Percentiles rank a stretch among this genome's conserved stretches.
Conservation (phyloP, 495 filamentous ascomycete species). For the Penicillium turbatum region DNA sequence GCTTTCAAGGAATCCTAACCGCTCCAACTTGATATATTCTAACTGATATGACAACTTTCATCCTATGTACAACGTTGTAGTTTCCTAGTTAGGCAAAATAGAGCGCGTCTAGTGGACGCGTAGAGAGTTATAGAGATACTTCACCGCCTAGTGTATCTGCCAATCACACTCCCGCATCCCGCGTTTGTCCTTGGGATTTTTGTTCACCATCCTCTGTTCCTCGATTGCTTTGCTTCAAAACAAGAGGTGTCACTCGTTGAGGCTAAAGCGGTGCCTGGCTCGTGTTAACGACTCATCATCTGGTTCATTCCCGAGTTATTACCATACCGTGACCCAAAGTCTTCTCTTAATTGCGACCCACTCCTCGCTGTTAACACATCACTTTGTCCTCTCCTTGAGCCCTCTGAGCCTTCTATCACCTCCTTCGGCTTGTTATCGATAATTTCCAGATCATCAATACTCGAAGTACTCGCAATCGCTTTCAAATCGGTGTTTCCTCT, state of each 20-base stretch:
- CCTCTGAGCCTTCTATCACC: neutral
- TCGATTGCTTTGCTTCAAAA: neutral
- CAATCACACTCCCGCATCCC: constrained; percentile 14
- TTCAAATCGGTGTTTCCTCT: neutral
- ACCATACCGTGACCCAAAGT: neutral
- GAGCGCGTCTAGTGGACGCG: constrained; percentile 23
- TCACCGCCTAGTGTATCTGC: constrained; percentile 15
- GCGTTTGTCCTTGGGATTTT: constrained; percentile 19
- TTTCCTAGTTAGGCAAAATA: constrained; percentile 21
- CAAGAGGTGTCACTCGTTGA: neutral
- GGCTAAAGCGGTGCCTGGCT: neutral
- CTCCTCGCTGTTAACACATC: constrained; percentile 1
- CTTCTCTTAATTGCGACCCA: neutral
- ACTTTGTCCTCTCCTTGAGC: neutral
- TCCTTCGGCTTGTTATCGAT: neutral
- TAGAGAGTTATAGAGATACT: neutral
- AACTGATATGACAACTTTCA: neutral
- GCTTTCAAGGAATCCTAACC: neutral
- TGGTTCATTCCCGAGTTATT: neutral
- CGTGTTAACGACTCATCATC: neutral
- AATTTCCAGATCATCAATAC: neutral
- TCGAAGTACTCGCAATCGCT: neutral
- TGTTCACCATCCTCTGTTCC: neutral
- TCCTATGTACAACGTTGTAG: no score
- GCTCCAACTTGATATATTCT: neutral